These are phyloP conservation scores for Dictyostelium intermedium DNA, from an alignment of 78 protist species.

Conservation along the genomic window DNA sequence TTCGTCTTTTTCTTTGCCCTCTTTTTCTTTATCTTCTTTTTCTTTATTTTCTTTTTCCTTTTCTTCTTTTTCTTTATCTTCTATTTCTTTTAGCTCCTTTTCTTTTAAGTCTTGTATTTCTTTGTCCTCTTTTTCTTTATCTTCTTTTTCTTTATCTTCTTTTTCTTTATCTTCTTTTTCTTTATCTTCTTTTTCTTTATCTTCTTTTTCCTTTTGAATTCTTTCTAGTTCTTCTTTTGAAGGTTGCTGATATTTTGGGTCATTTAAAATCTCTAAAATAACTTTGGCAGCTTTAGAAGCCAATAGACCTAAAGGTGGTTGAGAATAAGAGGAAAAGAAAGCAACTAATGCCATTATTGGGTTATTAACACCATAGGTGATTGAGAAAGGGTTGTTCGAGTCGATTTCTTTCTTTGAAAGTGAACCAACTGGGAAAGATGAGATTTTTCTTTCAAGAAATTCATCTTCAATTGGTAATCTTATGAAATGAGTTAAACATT, in stretches of 20 bases:
- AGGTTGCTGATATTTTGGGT: slow-evolving; percentile 24
- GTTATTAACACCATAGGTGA: background rate
- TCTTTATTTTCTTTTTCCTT: background rate
- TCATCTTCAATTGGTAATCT: slow-evolving; percentile 85
- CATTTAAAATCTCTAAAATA: slow-evolving; percentile 13
- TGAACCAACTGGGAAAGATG: background rate
- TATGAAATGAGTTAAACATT: slow-evolving; percentile 84
- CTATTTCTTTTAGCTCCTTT: background rate
- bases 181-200: slow-evolving; percentile 9
- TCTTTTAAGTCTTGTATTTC: background rate
- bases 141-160: background rate
- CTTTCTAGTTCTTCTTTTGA: background rate
- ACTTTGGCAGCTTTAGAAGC: slow-evolving; percentile 61
- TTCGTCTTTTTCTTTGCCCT: background rate
- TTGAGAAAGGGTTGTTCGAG: slow-evolving; percentile 9
- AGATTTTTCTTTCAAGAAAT: slow-evolving; percentile 74
- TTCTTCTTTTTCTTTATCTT: background rate
- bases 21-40: background rate
- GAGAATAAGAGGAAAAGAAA: slow-evolving; percentile 3
- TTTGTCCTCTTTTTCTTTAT: background rate
- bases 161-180: background rate
- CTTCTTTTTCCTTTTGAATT: background rate
- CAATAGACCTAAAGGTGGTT: background rate
- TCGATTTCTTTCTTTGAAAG: slow-evolving; percentile 44
- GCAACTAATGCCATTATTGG: slow-evolving; percentile 26